Percentiles rank a stretch among this genome's conserved stretches.
phyloP scores from a whole-genome alignment of 495 filamentous ascomycete genomes.

The Aspergillus homomorphus region DNA sequence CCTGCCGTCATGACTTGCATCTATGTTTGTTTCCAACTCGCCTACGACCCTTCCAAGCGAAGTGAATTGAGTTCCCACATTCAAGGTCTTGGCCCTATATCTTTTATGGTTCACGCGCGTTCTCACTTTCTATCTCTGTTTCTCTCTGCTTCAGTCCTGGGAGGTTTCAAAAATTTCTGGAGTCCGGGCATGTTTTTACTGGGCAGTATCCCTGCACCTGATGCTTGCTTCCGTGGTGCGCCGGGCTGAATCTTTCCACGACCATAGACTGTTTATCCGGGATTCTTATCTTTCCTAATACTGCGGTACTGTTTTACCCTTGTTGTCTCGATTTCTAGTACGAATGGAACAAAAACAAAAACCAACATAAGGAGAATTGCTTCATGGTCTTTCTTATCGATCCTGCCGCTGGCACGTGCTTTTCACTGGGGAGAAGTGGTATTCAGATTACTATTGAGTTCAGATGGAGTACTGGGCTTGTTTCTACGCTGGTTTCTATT shows the following conservation, averaged over 20 bases:
- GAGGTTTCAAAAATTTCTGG: constrained; percentile 39
- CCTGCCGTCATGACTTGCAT: constrained; percentile 25
- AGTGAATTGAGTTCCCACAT: constrained; percentile 24
- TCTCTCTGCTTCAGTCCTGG: constrained; percentile 30
- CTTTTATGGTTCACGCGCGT: constrained; percentile 10
- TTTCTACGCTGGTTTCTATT: background rate
- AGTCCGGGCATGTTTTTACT: constrained; percentile 42
- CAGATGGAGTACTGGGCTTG: background rate
- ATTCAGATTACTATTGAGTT: constrained; percentile 9
- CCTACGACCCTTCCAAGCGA: constrained; percentile 16
- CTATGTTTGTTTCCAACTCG: constrained; percentile 23
- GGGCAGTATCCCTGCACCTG: constrained; percentile 33
- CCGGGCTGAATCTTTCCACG: constrained; percentile 34
- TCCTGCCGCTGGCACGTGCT: constrained; percentile 13
- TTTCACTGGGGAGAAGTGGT: constrained; percentile 14
- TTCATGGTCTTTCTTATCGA: constrained; percentile 3
- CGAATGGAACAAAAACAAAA: constrained; percentile 21
- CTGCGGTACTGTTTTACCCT: constrained; percentile 19
- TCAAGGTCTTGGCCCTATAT: constrained; percentile 20
- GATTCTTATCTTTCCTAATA: constrained; percentile 22
- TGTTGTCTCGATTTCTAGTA: constrained; percentile 21
- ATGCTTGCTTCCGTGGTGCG: constrained; percentile 36
- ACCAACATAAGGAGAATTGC: constrained; percentile 19
- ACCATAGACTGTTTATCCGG: constrained; percentile 38
- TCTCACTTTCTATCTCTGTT: constrained; percentile 14